Base-by-base conservation (phyloP, 768 basidiomycete genomes). In the Macrolepiota fuliginosa region DNA sequence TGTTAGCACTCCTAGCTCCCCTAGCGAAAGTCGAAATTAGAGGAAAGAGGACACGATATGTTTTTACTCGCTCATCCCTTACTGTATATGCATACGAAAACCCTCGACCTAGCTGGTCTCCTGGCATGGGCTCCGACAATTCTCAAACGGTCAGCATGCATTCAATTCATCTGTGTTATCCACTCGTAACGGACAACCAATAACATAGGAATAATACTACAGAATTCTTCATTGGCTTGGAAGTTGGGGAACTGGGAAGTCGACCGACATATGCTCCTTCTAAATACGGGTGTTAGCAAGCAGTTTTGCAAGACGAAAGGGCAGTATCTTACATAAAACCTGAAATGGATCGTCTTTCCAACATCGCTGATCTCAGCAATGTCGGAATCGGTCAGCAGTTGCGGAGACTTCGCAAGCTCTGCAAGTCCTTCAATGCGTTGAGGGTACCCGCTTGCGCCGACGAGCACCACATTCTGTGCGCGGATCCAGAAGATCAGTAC, bases 231-330 rank as follows among this genome's bases (percentile, higher is more conserved):
- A 60, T 32, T 62, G 51, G 27, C 60, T 63, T 13, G 73, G 74
- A 17, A 77, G 71, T 40, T 73, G 42, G 1, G 74, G 74, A 10
- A 73, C 54, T 11, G 74, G 71, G 63, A 76, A 76, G 46, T 74
- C 71, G 10, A 69, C 64, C 62, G 74, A 70, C 74, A 75, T 76
- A 58, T 78, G 74, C 57, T 71, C 74, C 1, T 64, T 73, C 75
- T 74, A 52, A n/a, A 25, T 3, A 7, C 11, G 29, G 54, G 46
- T 7, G 13, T 62, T 46, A 25, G 22, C n/a, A 24, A 52, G 6
- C 36, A 12, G 0, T 12, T 37, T 47, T 37, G 15, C 55, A 29
- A 45, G 15, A 40, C 7, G 29, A 32, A 35, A 15, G 35, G 19
- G 71, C 73, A 27, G 7, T 32, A 32, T 32, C 29, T 32, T 63